Percentiles rank a stretch among this genome's conserved stretches.
Conservation (phyloP, 1,284 basidiomycete genomes). For the Gymnopus androsaceus region DNA sequence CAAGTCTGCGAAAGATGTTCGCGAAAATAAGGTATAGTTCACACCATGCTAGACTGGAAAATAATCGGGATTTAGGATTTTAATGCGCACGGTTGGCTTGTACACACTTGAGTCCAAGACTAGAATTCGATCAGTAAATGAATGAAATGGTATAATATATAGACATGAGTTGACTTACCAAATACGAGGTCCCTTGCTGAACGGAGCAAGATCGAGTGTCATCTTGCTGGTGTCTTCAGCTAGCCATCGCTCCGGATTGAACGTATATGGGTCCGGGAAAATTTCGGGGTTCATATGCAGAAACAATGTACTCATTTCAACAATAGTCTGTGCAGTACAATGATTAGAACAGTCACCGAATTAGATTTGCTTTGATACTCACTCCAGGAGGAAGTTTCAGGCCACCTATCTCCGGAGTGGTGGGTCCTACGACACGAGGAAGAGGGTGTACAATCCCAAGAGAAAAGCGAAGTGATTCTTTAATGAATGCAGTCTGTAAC, state of each 20-base stretch:
- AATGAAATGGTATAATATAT: not conserved
- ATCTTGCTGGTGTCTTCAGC: constrained; percentile 22
- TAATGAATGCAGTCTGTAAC: constrained; percentile 13
- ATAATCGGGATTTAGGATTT: not conserved
- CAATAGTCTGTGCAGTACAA: constrained; percentile 21
- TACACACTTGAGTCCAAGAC: constrained; percentile 3
- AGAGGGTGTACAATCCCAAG: constrained; percentile 23
- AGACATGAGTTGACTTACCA: constrained; percentile 22
- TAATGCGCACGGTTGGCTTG: too few species aligned
- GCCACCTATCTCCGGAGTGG: constrained; percentile 20
- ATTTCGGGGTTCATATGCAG: constrained; percentile 24
- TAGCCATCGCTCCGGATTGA: constrained; percentile 33
- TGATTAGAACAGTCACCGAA: not conserved
- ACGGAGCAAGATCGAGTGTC: constrained; percentile 31
- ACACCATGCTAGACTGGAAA: constrained; percentile 27
- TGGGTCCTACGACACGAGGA: constrained; percentile 25
- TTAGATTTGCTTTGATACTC: not conserved
- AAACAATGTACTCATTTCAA: constrained; percentile 24
- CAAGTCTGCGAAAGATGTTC: constrained; percentile 27
- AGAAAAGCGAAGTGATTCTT: constrained; percentile 24
- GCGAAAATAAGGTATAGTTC: constrained; percentile 29
- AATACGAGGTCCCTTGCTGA: constrained; percentile 35
- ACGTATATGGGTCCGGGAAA: constrained; percentile 27
- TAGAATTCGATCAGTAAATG: not conserved
- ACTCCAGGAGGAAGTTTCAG: constrained; percentile 25